Evolutionary conservation across 129 eudicot genomes (phyloP).

Genomic region (Pittosporum tobira): DNA sequence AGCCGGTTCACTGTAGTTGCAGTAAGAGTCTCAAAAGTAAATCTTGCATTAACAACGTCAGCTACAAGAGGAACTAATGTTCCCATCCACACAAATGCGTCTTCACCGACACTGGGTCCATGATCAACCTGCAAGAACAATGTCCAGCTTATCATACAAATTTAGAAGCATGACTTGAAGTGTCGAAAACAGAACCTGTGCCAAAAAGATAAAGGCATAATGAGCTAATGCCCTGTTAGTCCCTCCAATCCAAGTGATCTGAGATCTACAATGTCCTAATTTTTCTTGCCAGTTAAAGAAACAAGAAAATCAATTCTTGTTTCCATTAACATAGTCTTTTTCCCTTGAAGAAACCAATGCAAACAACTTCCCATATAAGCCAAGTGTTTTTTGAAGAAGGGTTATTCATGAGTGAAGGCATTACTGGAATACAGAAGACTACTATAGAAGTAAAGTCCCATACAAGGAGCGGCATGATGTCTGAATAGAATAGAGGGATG

Average conservation of each 20-base stretch:
- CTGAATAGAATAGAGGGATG: constrained; percentile 68
- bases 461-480: constrained; percentile 93
- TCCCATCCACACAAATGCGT: constrained; percentile 85
- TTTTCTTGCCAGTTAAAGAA: background rate
- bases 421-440: background rate
- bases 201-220: background rate
- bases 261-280: background rate
- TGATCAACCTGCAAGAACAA: constrained; percentile 58
- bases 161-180: background rate
- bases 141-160: background rate
- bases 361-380: background rate
- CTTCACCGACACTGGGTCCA: constrained; percentile 56
- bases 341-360: background rate
- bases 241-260: background rate
- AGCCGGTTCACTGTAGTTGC: constrained; percentile 56
- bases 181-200: background rate
- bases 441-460: constrained; percentile 10
- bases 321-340: background rate
- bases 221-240: background rate
- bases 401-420: too few relatives aligned
- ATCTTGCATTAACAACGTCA: constrained; percentile 66
- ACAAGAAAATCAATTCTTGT: background rate
- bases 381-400: background rate
- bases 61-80: constrained; percentile 53
- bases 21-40: constrained; percentile 79